Evolutionary conservation across 2,329 filamentous ascomycete genomes (phyloP), one percentile per base, ranked within the genome.

Genomic region (Knufia fluminis): DNA sequence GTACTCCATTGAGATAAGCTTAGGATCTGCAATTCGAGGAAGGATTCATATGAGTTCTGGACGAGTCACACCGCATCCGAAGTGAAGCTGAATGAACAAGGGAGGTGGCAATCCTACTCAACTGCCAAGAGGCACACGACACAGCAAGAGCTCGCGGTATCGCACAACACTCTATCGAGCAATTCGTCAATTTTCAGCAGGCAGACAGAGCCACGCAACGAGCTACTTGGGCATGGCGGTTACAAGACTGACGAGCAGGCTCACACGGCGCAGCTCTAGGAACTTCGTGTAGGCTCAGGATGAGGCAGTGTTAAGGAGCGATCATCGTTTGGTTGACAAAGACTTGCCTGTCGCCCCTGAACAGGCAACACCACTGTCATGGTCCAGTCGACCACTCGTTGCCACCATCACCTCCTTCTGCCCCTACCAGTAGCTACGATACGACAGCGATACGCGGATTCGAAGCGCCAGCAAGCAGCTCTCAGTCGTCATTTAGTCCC

Each of bases 81-180:
- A 46, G 28, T 46, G 43, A 46, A 46, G 43, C 43, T 16, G n/a
- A 36, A 16, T 16, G 33, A 36, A 36, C 33, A 36, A n/a, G 33
- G 33, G n/a, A 36, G 33, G 33, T 36, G 33, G 33, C 33, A 36
- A 17, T 17, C 33, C 16, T 36, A 17, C 33, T 28, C 4, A 31
- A 14, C 28, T 31, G 33, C 33, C 6, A 36, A 36, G 16, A 14
- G 16, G 16, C 33, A 4, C 33, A 36, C 33, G 33, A 14, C 6
- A 36, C 16, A 14, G 16, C 33, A 36, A 36, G 33, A 8, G n/a
- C 33, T n/a, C n/a, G n/a, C 33, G 33, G 6, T 14, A 36, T 36
- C 33, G 33, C 33, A 28, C 16, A n/a, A 14, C 33, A 31, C 7
- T 7, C 28, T 7, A 14, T 31, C 28, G 28, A 14, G 28, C 28